Conservation (phyloP, 1,139 yeast genomes). For the Hyphopichia burtonii region DNA sequence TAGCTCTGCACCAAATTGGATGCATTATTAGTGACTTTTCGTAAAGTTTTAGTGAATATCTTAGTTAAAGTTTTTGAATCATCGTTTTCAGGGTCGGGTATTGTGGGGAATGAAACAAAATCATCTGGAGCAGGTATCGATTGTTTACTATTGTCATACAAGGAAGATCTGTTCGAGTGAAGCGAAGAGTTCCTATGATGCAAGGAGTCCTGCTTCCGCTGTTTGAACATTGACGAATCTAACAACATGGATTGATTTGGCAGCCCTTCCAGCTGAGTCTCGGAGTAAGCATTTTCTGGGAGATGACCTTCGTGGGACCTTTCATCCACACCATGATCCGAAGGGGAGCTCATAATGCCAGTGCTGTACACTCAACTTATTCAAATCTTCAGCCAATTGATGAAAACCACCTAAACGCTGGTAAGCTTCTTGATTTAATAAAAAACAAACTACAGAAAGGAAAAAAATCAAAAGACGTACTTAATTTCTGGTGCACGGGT, state of each 20-base stretch:
- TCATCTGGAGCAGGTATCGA: conserved; percentile 18
- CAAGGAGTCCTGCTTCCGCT: not conserved
- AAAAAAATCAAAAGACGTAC: too few relatives aligned
- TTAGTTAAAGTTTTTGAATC: conserved; percentile 29
- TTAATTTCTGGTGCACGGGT: too few relatives aligned
- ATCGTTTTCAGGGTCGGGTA: conserved; percentile 45
- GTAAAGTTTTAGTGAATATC: conserved; percentile 39
- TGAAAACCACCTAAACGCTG: too few relatives aligned
- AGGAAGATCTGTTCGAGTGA: not conserved
- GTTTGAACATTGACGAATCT: not conserved
- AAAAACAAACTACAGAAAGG: too few relatives aligned
- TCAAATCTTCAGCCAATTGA: too few relatives aligned
- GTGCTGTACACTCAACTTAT: too few relatives aligned
- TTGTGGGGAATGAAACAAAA: conserved; percentile 44
- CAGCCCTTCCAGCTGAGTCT: too few relatives aligned
- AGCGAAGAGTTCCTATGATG: not conserved
- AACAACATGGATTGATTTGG: not conserved
- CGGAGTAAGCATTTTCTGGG: too few relatives aligned
- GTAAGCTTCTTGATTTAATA: too few relatives aligned
- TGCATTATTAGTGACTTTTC: conserved; percentile 48
- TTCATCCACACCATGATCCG: too few relatives aligned
- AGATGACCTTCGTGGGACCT: too few relatives aligned
- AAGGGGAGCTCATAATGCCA: too few relatives aligned
- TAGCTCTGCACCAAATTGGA: conserved; percentile 38
- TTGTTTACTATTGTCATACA: not conserved